Conservation (phyloP, 1,284 basidiomycete species). For the Ceratobasidium sp. region DNA sequence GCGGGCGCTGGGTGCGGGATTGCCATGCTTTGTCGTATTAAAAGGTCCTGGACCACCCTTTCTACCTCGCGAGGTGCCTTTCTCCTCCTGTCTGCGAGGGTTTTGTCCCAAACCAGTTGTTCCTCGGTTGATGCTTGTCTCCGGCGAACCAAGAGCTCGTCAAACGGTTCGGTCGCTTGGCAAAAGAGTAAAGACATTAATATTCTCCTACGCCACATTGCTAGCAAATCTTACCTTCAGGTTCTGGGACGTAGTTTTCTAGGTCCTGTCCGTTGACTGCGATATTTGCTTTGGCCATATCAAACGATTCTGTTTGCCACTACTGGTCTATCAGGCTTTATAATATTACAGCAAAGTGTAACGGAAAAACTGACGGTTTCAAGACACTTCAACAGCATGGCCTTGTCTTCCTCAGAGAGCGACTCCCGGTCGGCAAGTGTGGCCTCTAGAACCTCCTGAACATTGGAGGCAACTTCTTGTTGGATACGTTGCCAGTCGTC, state of each 20-base stretch:
- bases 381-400: constrained; percentile 60
- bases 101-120: constrained; percentile 71
- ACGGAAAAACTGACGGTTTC: constrained; percentile 58
- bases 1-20: constrained; percentile 10
- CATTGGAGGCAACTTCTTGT: constrained; percentile 60
- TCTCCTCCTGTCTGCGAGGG: constrained; percentile 70
- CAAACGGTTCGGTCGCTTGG: constrained; percentile 78
- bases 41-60: constrained; percentile 60
- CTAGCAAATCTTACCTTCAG: constrained; percentile 49
- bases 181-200: neutral
- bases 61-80: constrained; percentile 65
- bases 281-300: constrained; percentile 73
- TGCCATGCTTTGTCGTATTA: constrained; percentile 58
- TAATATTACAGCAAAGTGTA: constrained; percentile 25
- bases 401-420: constrained; percentile 56
- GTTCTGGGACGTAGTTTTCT: constrained; percentile 67
- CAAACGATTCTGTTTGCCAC: constrained; percentile 71
- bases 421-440: constrained; percentile 54
- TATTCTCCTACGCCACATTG: neutral
- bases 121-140: constrained; percentile 77
- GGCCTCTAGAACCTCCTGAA: constrained; percentile 59
- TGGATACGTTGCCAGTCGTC: constrained; percentile 71
- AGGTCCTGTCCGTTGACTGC: constrained; percentile 82
- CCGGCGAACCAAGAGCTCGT: constrained; percentile 78
- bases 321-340: constrained; percentile 49